Conservation (phyloP, 2,329 filamentous ascomycete genomes). For the Trichophyton benhamiae region DNA sequence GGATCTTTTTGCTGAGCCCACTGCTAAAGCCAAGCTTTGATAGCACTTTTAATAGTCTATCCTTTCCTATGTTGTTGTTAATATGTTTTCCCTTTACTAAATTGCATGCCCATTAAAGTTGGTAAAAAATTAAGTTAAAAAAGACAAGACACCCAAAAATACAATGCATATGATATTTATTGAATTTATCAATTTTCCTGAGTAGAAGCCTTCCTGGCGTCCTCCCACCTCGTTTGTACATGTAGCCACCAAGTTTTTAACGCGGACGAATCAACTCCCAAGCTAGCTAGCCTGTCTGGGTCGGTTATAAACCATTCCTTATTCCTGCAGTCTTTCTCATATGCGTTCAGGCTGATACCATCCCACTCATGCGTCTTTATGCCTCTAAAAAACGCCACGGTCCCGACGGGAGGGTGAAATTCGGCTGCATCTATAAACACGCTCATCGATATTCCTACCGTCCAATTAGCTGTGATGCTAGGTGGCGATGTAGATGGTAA, state of each 20-base stretch:
- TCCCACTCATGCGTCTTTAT: constrained; percentile 22
- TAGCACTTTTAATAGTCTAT: too few species aligned
- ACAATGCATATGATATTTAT: too few species aligned
- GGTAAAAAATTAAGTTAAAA: not conserved
- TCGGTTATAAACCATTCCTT: constrained; percentile 19
- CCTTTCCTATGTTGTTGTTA: not conserved
- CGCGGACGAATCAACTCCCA: constrained; percentile 13
- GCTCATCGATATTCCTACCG: constrained; percentile 17
- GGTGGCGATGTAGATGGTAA: not conserved
- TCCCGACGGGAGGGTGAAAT: constrained; percentile 19
- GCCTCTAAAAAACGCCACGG: constrained; percentile 19
- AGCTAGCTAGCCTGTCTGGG: constrained; percentile 9
- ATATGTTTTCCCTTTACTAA: not conserved
- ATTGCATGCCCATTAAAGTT: not conserved
- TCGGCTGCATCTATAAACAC: constrained; percentile 20
- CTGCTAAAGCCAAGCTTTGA: not conserved
- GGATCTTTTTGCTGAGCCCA: constrained; percentile 17
- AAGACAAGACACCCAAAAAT: not conserved
- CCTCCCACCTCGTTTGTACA: not conserved
- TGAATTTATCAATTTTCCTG: not conserved
- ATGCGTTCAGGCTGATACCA: constrained; percentile 21
- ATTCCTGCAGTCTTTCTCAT: constrained; percentile 16
- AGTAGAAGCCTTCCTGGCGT: not conserved
- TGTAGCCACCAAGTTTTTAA: constrained; percentile 16
- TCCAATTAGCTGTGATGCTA: not conserved